A percentile compares a stretch with the other conserved stretches of the same genome.
Evolutionary conservation across 768 basidiomycete genomes (phyloP).

Genomic region (Leccinum imitatum): DNA sequence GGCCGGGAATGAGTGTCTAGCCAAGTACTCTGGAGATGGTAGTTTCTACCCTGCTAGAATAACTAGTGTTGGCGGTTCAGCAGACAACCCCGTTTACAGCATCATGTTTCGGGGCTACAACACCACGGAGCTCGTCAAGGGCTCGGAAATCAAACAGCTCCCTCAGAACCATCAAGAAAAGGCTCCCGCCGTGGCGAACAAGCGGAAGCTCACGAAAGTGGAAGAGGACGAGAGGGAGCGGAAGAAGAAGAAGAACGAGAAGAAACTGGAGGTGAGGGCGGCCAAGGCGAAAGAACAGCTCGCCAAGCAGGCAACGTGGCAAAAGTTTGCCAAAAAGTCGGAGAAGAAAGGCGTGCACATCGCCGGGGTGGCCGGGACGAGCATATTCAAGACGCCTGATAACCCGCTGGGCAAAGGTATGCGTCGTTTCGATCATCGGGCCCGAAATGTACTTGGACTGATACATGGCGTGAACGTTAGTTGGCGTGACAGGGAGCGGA

Average conservation of each 20-base stretch:
- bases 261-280: conserved; percentile 81
- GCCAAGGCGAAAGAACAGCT: conserved; percentile 87
- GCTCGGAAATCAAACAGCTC: conserved; percentile 65
- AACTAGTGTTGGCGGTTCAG: conserved; percentile 77
- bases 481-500: conserved; percentile 89
- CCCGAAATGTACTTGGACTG: conserved; percentile 7
- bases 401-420: conserved; percentile 84
- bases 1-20: conserved; percentile 83
- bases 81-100: conserved; percentile 81
- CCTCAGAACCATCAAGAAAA: conserved; percentile 54
- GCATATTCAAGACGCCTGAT: conserved; percentile 93
- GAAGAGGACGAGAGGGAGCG: conserved; percentile 86
- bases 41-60: conserved; percentile 89
- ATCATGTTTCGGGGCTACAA: conserved; percentile 93
- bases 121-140: conserved; percentile 81
- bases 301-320: conserved; percentile 84
- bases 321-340: conserved; percentile 93
- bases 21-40: conserved; percentile 83
- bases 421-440: conserved; percentile 30
- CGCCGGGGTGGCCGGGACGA: conserved; percentile 83
- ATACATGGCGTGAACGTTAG: conserved; percentile 38
- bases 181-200: conserved; percentile 45
- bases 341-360: conserved; percentile 93
- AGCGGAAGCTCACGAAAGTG: conserved; percentile 75
- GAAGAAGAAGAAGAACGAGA: conserved; percentile 96